Evolutionary conservation across 495 filamentous ascomycete genomes (phyloP).

Genomic region (Aspergillus cavernicola): DNA sequence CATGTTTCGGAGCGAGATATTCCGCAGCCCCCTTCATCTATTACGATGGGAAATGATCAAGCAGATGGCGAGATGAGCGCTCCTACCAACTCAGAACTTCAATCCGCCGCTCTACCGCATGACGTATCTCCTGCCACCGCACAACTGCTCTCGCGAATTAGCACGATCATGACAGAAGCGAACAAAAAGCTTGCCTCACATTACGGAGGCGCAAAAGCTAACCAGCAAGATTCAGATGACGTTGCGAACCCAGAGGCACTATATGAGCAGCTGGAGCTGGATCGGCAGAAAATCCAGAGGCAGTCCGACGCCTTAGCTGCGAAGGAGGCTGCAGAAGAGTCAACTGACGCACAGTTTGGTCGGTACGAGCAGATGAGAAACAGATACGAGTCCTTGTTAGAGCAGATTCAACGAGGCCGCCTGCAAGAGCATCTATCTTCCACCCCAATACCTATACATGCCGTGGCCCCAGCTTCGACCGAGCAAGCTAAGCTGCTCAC

Average conservation of each 20-base stretch:
- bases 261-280: conserved; percentile 42
- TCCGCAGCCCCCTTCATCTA: conserved; percentile 40
- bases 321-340: conserved; percentile 32
- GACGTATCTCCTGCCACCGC: conserved; percentile 30
- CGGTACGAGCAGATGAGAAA: conserved; percentile 36
- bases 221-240: conserved; percentile 37
- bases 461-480: conserved; percentile 14
- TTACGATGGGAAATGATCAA: conserved; percentile 44
- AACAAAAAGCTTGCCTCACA: conserved; percentile 40
- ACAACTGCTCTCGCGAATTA: conserved; percentile 38
- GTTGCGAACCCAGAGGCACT: conserved; percentile 42
- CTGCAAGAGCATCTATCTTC: conserved; percentile 26
- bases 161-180: conserved; percentile 42
- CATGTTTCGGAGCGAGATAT: conserved; percentile 32
- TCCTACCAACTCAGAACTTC: conserved; percentile 23
- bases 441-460: conserved; percentile 17
- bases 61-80: conserved; percentile 27
- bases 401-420: conserved; percentile 33
- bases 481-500: conserved; percentile 27
- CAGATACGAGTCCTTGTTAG: conserved; percentile 41
- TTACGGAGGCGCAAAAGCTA: conserved; percentile 38
- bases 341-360: conserved; percentile 25
- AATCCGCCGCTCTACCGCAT: conserved; percentile 18
- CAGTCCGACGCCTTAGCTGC: conserved; percentile 27
- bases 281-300: conserved; percentile 41